phyloP scores from a whole-genome alignment of 2,329 filamentous ascomycete genomes.

The Alternaria viburni region DNA sequence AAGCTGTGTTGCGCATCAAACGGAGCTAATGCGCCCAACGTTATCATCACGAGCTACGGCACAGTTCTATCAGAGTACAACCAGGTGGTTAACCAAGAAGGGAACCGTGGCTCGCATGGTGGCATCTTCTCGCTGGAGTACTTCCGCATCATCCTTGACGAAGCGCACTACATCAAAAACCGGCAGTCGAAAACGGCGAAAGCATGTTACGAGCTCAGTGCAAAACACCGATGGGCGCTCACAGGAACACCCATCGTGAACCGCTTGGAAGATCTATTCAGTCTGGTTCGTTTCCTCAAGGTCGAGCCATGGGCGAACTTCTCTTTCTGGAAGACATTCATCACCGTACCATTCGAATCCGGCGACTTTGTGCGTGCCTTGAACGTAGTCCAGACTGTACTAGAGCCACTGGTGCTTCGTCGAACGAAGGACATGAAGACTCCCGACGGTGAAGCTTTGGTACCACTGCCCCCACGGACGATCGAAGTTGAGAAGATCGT shows the following conservation, averaged over 20 bases:
- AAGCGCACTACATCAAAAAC: slow-evolving; percentile 92
- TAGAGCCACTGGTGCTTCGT: slow-evolving; percentile 93
- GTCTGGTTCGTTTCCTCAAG: slow-evolving; percentile 85
- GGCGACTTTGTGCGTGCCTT: slow-evolving; percentile 92
- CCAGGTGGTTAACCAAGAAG: slow-evolving; percentile 70
- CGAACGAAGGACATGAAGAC: slow-evolving; percentile 99
- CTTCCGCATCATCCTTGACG: slow-evolving; percentile 93
- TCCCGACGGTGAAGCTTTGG: slow-evolving; percentile 79
- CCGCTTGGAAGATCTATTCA: slow-evolving; percentile 91
- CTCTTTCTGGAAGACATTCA: slow-evolving; percentile 98
- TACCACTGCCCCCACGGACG: slow-evolving; percentile 79
- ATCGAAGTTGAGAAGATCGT: slow-evolving; percentile 89
- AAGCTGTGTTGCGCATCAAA: slow-evolving; percentile 79
- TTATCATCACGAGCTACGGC: slow-evolving; percentile 95
- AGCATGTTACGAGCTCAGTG: slow-evolving; percentile 88
- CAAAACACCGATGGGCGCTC: slow-evolving; percentile 87
- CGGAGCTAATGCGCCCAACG: slow-evolving; percentile 76
- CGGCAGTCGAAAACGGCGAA: slow-evolving; percentile 87
- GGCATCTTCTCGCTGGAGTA: slow-evolving; percentile 91
- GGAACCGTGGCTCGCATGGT: slow-evolving; percentile 67
- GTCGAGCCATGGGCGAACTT: slow-evolving; percentile 99
- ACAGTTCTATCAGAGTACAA: slow-evolving; percentile 88
- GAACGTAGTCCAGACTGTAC: slow-evolving; percentile 94
- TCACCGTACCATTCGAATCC: slow-evolving; percentile 95
- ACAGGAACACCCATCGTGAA: slow-evolving; percentile 98